Percentiles rank a stretch among this genome's conserved stretches.
These are phyloP conservation scores for Kodamaea hsintzibuensis DNA, from an alignment of 805 yeast genomes.

Conservation along the genomic window DNA sequence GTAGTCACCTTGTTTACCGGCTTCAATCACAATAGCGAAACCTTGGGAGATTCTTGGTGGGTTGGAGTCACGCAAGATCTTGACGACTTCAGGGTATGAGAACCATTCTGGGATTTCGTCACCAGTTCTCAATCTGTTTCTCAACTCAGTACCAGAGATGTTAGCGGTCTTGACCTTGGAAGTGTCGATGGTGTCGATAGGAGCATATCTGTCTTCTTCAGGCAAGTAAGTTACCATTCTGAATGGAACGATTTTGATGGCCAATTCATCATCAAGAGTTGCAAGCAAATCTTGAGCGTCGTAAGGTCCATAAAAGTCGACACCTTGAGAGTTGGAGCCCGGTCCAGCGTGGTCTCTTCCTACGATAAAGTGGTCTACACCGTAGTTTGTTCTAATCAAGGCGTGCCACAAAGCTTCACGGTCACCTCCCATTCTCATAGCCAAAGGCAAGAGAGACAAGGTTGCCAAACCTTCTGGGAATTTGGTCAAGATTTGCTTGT, in stretches of 20 bases:
- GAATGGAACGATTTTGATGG: slow-evolving; percentile 90
- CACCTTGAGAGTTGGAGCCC: slow-evolving; percentile 83
- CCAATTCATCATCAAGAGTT: slow-evolving; percentile 71
- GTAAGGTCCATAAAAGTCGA: slow-evolving; percentile 94
- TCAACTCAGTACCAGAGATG: slow-evolving; percentile 92
- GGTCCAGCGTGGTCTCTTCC: slow-evolving; percentile 99
- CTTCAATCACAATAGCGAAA: slow-evolving; percentile 67
- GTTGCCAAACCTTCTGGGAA: slow-evolving; percentile 95
- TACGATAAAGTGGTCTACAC: slow-evolving; percentile 95
- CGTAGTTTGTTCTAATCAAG: slow-evolving; percentile 91
- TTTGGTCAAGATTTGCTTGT: slow-evolving; percentile 86
- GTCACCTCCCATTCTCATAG: slow-evolving; percentile 99
- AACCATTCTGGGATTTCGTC: slow-evolving; percentile 94
- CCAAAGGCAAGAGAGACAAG: slow-evolving; percentile 83
- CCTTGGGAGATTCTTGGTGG: slow-evolving; percentile 93
- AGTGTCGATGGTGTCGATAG: slow-evolving; percentile 85
- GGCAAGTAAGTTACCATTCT: slow-evolving; percentile 96
- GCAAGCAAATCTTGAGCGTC: slow-evolving; percentile 93
- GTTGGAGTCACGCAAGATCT: slow-evolving; percentile 84
- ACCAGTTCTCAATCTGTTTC: slow-evolving; percentile 84
- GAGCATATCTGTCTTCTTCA: slow-evolving; percentile 92
- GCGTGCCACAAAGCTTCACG: slow-evolving; percentile 99
- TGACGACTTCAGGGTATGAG: slow-evolving; percentile 94
- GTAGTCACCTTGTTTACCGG: slow-evolving; percentile 46
- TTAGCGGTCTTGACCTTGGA: slow-evolving; percentile 77